Evolutionary conservation across 257 asterid species (phyloP).

Genomic region (Petunia axillaris): DNA sequence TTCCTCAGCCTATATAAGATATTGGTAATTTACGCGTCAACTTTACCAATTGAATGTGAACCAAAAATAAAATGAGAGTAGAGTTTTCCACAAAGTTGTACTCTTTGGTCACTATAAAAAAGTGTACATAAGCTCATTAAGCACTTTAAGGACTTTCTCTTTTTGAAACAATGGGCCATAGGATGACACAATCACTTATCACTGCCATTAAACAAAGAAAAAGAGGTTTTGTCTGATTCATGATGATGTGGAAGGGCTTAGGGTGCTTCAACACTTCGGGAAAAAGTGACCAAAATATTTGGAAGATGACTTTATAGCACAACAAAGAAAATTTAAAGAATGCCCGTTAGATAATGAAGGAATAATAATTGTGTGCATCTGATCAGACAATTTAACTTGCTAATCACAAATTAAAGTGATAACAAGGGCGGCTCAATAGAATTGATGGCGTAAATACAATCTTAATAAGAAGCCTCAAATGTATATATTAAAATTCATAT

Average conservation of each 20-base stretch:
- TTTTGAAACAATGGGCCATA: conserved; percentile 45
- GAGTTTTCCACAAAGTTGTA: conserved; percentile 32
- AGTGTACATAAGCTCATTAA: conserved; percentile 34
- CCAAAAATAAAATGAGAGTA: background rate
- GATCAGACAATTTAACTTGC: too few relatives aligned
- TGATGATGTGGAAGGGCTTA: conserved; percentile 46
- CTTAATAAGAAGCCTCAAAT: too few relatives aligned
- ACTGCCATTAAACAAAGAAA: conserved; percentile 28
- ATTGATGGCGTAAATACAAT: too few relatives aligned
- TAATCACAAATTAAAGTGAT: background rate
- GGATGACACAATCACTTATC: conserved; percentile 46
- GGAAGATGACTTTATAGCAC: background rate
- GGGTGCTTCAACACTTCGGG: conserved; percentile 33
- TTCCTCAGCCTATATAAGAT: background rate
- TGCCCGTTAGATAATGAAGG: background rate
- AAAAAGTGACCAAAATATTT: conserved; percentile 16
- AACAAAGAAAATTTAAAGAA: background rate
- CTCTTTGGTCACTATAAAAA: conserved; percentile 32
- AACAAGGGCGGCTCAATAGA: too few relatives aligned
- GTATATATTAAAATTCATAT: too few relatives aligned
- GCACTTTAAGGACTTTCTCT: conserved; percentile 39
- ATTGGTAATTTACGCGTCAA: background rate
- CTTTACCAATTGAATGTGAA: conserved; percentile 27
- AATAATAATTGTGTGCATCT: too few relatives aligned
- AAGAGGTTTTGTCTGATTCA: conserved; percentile 52